These are phyloP conservation scores for Pinus tabuliformis DNA, from an alignment of 75 land plant genomes.

Conservation along the genomic window DNA sequence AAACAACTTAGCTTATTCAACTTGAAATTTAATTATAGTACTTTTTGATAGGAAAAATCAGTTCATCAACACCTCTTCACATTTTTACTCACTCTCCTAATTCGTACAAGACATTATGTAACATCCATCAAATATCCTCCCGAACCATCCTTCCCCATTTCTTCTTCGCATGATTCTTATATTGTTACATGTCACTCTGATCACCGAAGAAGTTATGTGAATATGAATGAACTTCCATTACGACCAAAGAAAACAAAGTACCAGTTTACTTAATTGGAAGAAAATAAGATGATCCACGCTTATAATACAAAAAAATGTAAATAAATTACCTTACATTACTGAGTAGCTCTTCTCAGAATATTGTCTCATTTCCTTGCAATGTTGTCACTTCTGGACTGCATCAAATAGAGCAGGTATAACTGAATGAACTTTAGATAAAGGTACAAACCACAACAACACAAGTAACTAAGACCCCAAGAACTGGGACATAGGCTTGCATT, in stretches of 20 bases:
- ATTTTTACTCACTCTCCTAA: neutral
- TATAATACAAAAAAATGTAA: neutral
- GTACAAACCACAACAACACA: no score
- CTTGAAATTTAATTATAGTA: neutral
- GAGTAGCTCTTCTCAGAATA: neutral
- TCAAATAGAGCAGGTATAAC: no score
- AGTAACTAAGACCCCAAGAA: no score
- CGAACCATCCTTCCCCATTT: neutral
- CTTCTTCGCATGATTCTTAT: neutral
- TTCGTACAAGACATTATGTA: neutral
- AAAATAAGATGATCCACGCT: no score
- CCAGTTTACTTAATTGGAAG: neutral
- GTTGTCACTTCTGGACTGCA: neutral
- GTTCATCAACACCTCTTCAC: neutral
- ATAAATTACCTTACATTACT: neutral
- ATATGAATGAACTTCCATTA: neutral
- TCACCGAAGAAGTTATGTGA: neutral
- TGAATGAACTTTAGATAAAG: no score
- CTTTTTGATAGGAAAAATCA: conserved; percentile 1
- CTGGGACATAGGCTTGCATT: no score
- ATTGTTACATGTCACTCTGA: neutral
- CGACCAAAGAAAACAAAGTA: neutral
- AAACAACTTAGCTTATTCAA: conserved; percentile 3
- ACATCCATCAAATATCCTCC: neutral
- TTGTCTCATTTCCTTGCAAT: neutral